Percentiles rank a stretch among this genome's conserved stretches.
Evolutionary conservation across 345 rosid genomes (phyloP).

Genomic region (Gossypium raimondii): DNA sequence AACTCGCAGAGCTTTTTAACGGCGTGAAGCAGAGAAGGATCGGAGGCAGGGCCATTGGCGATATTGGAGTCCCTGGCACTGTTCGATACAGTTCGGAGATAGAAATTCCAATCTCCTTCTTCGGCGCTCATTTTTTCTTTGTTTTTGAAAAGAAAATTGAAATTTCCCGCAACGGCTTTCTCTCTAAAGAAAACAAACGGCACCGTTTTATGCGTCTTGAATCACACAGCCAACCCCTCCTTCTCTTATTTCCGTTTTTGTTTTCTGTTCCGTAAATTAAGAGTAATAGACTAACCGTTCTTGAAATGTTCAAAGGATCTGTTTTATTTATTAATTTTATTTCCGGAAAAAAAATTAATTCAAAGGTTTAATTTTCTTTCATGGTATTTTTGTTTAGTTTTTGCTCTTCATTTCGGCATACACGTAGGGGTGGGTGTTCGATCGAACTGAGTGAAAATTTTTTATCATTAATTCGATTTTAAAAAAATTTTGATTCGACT

Average conservation of each 20-base stretch:
- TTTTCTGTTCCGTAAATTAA: background rate
- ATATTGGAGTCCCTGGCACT: constrained; percentile 67
- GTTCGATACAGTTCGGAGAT: constrained; percentile 63
- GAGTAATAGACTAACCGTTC: background rate
- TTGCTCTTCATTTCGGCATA: too few relatives aligned
- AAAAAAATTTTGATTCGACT: fast-evolving
- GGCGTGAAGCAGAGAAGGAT: constrained; percentile 69
- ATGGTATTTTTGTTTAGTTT: too few relatives aligned
- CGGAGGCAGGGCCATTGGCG: constrained; percentile 75
- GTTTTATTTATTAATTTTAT: too few relatives aligned
- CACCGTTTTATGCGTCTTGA: background rate
- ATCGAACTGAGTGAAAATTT: fast-evolving
- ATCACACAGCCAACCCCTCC: background rate
- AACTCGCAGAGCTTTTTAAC: constrained; percentile 71
- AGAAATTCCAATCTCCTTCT: constrained; percentile 67
- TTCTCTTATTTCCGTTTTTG: background rate
- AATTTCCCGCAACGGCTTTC: background rate
- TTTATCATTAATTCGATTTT: too few relatives aligned
- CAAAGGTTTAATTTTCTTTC: too few relatives aligned
- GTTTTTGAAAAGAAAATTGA: background rate
- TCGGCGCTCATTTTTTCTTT: constrained; percentile 39
- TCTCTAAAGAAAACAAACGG: background rate
- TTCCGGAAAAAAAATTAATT: too few relatives aligned
- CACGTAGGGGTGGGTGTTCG: too few relatives aligned
- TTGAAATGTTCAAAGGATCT: background rate